Evolutionary conservation across 768 basidiomycete genomes (phyloP), one percentile per base, ranked within the genome.

Genomic region (Mycena kentingensis): DNA sequence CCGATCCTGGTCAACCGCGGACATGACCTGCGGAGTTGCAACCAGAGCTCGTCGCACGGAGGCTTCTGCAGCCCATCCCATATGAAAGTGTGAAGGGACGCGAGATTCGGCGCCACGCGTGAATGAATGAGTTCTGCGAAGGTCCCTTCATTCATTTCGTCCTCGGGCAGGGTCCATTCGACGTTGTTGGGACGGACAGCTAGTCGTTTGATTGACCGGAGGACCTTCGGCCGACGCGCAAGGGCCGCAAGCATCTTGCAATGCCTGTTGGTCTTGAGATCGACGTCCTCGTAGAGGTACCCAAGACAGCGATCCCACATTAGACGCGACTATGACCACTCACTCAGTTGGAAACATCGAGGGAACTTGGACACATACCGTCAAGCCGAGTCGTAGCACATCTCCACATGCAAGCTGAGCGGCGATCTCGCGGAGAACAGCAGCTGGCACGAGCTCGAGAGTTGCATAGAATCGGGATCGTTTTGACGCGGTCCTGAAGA

Each of bases 41-140:
- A 37, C 73, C 73, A 75, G 24, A 74, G 28, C 24, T 61, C 51
- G 31, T 72, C 69, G 16, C 61, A 55, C 0, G n/a, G n/a, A n/a
- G 73, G 69, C 67, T 70, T 67, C 54, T 75, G 73, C 54, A 67
- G 57, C 1, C 72, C 73, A 52, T 72, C 72, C 73, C 73, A 74
- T 26, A 62, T 55, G 56, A 75, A 75, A 11, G 62, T 59, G 28
- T 66, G 63, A n/a, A 73, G 53, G 0, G 62, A 53, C 16, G 60
- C 57, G 34, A 63, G 53, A 25, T 60, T 52, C 6, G 53, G 52
- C 4, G 67, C 65, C 42, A 73, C 59, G 6, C 55, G 60, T n/a
- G 61, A 49, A n/a, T n/a, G n/a, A 19, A 73, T 54, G 35, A 70
- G 61, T 19, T 67, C 50, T 18, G 69, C 66, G 25, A 73, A 51